A percentile compares a stretch with the other conserved stretches of the same genome.
phyloP scores from a whole-genome alignment of 2,329 filamentous ascomycete species.

The Cordyceps tenuipes region DNA sequence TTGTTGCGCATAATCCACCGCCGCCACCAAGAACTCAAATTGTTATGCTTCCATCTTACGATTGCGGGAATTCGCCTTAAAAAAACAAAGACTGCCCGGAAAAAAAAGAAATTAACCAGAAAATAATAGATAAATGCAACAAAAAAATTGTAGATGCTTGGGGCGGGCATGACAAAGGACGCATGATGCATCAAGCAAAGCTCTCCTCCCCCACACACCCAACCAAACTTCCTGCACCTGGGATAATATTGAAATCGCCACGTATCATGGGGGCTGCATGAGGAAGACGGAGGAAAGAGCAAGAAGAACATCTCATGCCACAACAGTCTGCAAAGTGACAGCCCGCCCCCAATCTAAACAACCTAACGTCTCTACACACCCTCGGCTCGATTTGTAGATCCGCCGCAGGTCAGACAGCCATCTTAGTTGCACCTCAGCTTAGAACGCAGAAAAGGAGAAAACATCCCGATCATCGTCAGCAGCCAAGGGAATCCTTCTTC shows the following conservation, averaged over 20 bases:
- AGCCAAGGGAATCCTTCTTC: not conserved
- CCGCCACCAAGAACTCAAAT: not conserved
- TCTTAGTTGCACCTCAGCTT: not conserved
- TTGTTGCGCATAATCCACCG: too few relatives aligned
- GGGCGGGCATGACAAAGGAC: not conserved
- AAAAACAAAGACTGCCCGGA: not conserved
- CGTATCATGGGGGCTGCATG: not conserved
- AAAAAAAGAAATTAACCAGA: not conserved
- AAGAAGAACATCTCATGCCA: not conserved
- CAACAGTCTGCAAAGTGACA: too few relatives aligned
- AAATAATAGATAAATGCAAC: not conserved
- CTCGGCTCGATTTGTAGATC: not conserved
- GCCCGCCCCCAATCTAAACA: too few relatives aligned
- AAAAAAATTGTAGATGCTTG: not conserved
- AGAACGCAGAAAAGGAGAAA: not conserved
- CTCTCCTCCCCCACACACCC: not conserved
- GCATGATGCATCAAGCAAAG: not conserved
- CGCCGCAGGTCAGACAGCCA: too few relatives aligned
- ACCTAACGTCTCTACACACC: too few relatives aligned
- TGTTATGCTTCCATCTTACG: not conserved
- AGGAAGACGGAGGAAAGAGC: not conserved
- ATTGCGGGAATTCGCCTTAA: not conserved
- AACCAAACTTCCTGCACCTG: not conserved
- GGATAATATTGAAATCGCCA: not conserved
- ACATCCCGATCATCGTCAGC: not conserved